Conservation (phyloP, 176 grass and related monocot genomes). For the Rhipidocladum racemiflorum region DNA sequence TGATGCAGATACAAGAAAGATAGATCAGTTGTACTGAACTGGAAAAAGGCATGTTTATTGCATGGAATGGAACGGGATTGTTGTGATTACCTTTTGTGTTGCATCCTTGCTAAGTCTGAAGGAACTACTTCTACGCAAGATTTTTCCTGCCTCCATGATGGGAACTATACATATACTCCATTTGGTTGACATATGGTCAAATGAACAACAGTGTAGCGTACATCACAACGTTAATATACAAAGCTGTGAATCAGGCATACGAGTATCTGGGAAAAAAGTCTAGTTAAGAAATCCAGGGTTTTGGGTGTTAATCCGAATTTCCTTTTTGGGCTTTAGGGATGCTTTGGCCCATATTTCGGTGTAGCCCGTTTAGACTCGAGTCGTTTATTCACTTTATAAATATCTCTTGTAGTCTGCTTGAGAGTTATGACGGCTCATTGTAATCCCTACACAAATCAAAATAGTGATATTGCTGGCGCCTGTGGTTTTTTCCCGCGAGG, state of each 20-base stretch:
- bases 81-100: conserved; percentile 22
- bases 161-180: background rate
- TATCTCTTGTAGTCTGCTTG: too few species aligned
- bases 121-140: background rate
- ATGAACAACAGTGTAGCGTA: background rate
- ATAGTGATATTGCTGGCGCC: too few species aligned
- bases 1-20: conserved; percentile 39
- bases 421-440: too few species aligned
- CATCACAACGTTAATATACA: background rate
- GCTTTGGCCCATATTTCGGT: too few species aligned
- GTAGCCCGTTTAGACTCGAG: too few species aligned
- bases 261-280: background rate
- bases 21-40: conserved; percentile 26
- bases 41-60: conserved; percentile 14
- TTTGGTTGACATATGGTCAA: background rate
- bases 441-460: too few species aligned
- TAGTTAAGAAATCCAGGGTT: background rate
- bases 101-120: background rate
- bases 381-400: too few species aligned
- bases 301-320: too few species aligned
- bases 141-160: background rate
- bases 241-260: background rate
- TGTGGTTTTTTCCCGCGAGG: too few species aligned
- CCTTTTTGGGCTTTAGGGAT: too few species aligned
- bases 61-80: conserved; percentile 17